Evolutionary conservation across 2,329 filamentous ascomycete species (phyloP), one percentile per base, ranked within the genome.

Genomic region (Sclerotinia trifoliorum): DNA sequence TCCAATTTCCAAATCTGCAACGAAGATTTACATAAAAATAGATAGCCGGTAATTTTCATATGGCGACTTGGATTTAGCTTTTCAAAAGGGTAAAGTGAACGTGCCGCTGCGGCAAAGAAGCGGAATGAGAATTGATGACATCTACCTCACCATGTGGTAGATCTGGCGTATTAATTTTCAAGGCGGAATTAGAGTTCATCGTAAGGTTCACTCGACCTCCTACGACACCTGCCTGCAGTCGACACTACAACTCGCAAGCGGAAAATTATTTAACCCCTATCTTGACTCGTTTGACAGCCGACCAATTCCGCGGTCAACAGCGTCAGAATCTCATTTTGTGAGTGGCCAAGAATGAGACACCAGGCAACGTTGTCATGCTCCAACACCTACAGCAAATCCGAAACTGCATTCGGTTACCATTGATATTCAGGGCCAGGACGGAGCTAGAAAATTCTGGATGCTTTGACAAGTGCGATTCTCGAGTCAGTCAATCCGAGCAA

Each of bases 381-480:
- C 48, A 62, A 48, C 26, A 35, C 5, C 26, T n/a, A 42, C 39
- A 42, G 39, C 39, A 35, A 61, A 44, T 26, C 58, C 44, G 29
- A 49, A 48, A 62, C 46, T 62, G 17, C 32, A n/a, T 46, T 49
- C 26, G 44, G n/a, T 32, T 17, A 49, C 7, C 35, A 56, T n/a
- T 24, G 11, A 49, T 24, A 35, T n/a, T 62, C 58, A 62, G 58
- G 46, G 44, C 24, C 58, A 49, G 39, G 21, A 49, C 21, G 58
- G 44, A 35, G 58, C 42, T 48, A 60, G 42, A 62, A 49, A 49
- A 49, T 15, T 48, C 26, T 32, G 29, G 32, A 35, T 62, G 51
- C 39, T 57, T 65, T 65, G 63, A 65, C 39, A 48, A 39, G 63
- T 24, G 13, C 8, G 44, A 62, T 35, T 64, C 35, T 56, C 24